Conservation (phyloP, 2,329 filamentous ascomycete species). For the Cadophora sp. region DNA sequence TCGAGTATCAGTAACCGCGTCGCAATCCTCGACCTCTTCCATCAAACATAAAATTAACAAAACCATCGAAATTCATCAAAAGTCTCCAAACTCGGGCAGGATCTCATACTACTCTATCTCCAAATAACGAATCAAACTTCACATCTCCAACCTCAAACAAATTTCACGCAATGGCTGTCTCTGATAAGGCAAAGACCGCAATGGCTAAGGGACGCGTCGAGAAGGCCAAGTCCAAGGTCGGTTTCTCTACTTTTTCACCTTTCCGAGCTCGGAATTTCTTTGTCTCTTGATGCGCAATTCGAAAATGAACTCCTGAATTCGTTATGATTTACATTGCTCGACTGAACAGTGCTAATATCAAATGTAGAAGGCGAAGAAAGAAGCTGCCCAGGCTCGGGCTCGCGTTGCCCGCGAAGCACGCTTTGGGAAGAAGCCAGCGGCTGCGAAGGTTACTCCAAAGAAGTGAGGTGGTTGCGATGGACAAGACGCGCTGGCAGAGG, state of each 20-base stretch:
- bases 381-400: conserved; percentile 26
- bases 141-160: conserved; percentile 2
- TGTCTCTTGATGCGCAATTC: background rate
- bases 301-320: background rate
- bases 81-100: background rate
- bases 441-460: conserved; percentile 25
- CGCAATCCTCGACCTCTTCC: background rate
- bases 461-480: conserved; percentile 21
- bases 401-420: conserved; percentile 27
- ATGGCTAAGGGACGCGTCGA: conserved; percentile 29
- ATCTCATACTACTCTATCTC: background rate
- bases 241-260: background rate
- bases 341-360: conserved; percentile 7
- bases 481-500: conserved; percentile 11
- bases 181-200: conserved; percentile 16
- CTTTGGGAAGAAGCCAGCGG: conserved; percentile 25
- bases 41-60: conserved; percentile 19
- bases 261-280: background rate
- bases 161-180: conserved; percentile 21
- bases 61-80: conserved; percentile 17
- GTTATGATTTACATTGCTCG: background rate
- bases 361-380: conserved; percentile 25
- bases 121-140: conserved; percentile 9
- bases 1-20: background rate
- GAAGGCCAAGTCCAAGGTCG: conserved; percentile 26